Evolutionary conservation across 1,284 basidiomycete species (phyloP).

Genomic region (Vanrija pseudolonga): DNA sequence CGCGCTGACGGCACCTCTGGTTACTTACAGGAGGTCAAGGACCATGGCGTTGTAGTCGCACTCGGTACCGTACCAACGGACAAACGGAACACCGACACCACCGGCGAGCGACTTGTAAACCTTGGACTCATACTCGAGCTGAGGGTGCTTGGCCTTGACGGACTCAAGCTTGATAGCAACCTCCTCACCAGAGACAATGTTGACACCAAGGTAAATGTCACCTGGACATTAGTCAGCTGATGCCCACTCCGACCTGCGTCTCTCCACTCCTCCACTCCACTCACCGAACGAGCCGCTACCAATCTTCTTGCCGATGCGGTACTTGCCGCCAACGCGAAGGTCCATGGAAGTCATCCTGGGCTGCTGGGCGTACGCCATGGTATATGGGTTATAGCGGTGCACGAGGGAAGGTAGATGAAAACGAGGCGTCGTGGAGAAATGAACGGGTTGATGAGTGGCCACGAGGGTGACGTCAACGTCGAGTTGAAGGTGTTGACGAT

Average conservation of each 20-base stretch:
- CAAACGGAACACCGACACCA: slow-evolving; percentile 96
- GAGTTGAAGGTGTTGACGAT: neutral
- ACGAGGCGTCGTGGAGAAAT: slow-evolving; percentile 5
- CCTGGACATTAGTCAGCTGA: slow-evolving; percentile 54
- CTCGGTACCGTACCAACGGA: slow-evolving; percentile 97
- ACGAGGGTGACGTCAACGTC: neutral
- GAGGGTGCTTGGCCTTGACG: slow-evolving; percentile 99
- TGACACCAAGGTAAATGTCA: slow-evolving; percentile 99
- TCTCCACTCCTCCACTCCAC: slow-evolving; percentile 55
- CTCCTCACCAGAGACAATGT: slow-evolving; percentile 99
- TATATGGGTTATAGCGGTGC: neutral
- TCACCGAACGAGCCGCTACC: slow-evolving; percentile 96
- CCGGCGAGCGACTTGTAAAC: slow-evolving; percentile 97
- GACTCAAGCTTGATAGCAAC: slow-evolving; percentile 99
- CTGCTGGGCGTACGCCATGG: slow-evolving; percentile 17
- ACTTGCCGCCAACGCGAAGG: slow-evolving; percentile 95
- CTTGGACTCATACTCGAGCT: slow-evolving; percentile 97
- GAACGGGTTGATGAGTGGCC: neutral
- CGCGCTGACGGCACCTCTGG: neutral
- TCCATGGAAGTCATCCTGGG: slow-evolving; percentile 61
- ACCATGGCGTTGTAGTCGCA: slow-evolving; percentile 99
- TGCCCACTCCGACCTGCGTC: neutral
- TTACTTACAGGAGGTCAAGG: slow-evolving; percentile 72
- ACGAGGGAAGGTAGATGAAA: neutral
- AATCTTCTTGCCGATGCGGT: slow-evolving; percentile 99